Evolutionary conservation across 805 yeast genomes (phyloP).

Genomic region (Citeromyces matritensis): DNA sequence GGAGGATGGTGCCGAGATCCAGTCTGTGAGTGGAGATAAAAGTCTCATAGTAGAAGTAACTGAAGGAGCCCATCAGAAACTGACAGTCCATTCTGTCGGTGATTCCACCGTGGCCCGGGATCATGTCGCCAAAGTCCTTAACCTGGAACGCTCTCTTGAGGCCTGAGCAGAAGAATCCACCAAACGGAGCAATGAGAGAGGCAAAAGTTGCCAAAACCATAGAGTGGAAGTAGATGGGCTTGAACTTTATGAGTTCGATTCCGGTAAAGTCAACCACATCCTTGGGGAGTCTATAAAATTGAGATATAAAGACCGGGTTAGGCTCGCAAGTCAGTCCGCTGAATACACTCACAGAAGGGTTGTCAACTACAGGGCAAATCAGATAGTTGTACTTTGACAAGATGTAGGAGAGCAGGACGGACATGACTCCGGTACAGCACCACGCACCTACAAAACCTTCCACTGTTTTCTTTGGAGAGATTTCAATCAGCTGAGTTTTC

Average conservation of each 20-base stretch:
- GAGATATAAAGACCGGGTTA: constrained; percentile 82
- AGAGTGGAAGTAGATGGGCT: constrained; percentile 87
- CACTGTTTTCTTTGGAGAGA: constrained; percentile 93
- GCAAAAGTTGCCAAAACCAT: constrained; percentile 85
- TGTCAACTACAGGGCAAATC: constrained; percentile 75
- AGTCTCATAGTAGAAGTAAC: constrained; percentile 85
- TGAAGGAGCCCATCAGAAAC: constrained; percentile 92
- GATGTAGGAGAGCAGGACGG: constrained; percentile 48
- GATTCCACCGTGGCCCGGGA: constrained; percentile 98
- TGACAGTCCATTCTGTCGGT: constrained; percentile 98
- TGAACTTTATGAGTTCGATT: constrained; percentile 38
- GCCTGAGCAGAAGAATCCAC: constrained; percentile 98
- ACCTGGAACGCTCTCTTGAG: constrained; percentile 90
- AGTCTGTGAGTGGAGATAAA: constrained; percentile 64
- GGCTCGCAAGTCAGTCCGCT: constrained; percentile 60
- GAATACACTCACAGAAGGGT: constrained; percentile 44
- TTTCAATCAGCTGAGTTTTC: constrained; percentile 76
- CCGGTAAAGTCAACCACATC: constrained; percentile 31
- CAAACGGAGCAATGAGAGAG: constrained; percentile 93
- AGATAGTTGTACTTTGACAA: constrained; percentile 56
- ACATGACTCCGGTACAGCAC: constrained; percentile 77
- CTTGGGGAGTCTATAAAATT: constrained; percentile 61
- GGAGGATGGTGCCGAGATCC: constrained; percentile 62
- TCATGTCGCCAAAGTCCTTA: constrained; percentile 95
- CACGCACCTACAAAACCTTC: constrained; percentile 98